Evolutionary conservation across 371 early-diverging fungal species (phyloP), one percentile per base, ranked within the genome.

Genomic region (Mucor piriformis): DNA sequence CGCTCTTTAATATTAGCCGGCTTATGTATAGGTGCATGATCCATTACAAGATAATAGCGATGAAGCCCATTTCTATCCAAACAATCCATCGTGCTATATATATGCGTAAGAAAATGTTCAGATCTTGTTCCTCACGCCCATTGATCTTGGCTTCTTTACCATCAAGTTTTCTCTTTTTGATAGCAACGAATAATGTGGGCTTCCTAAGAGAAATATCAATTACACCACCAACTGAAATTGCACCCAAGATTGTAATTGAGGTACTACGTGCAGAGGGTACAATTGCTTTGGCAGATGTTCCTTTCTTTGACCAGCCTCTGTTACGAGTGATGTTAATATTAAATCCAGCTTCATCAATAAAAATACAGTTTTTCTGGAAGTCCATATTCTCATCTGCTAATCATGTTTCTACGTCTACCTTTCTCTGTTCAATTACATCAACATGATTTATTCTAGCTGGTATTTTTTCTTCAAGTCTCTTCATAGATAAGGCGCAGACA

Each of bases 311-410:
- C 34, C 47, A 46, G 16, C 34, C 40, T 40, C 40, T 40, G 16
- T 40, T 40, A 16, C 40, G 40, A 16, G 34, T 46, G 47, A 57
- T 64, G 29, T n/a, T n/a, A n/a, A 34, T 52, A 40, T 63, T 57
- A 48, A 63, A 63, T 27, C 53, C 63, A 50, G 63, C 47, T 37
- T 63, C 63, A 57, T 57, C 63, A 34, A 57, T 50, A 50, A 53
- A 57, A 27, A 64, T 37, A n/a, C n/a, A n/a, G n/a, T n/a, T n/a
- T n/a, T n/a, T n/a, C n/a, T n/a, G n/a, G n/a, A n/a, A n/a, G n/a
- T n/a, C n/a, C n/a, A n/a, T n/a, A n/a, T n/a, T n/a, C n/a, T n/a
- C n/a, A n/a, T n/a, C n/a, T n/a, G n/a, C n/a, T n/a, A n/a, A n/a
- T n/a, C n/a, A n/a, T n/a, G n/a, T n/a, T n/a, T n/a, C n/a, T n/a